Evolutionary conservation across 139 green algal species (phyloP).

Genomic region (Tetradesmus obliquus): DNA sequence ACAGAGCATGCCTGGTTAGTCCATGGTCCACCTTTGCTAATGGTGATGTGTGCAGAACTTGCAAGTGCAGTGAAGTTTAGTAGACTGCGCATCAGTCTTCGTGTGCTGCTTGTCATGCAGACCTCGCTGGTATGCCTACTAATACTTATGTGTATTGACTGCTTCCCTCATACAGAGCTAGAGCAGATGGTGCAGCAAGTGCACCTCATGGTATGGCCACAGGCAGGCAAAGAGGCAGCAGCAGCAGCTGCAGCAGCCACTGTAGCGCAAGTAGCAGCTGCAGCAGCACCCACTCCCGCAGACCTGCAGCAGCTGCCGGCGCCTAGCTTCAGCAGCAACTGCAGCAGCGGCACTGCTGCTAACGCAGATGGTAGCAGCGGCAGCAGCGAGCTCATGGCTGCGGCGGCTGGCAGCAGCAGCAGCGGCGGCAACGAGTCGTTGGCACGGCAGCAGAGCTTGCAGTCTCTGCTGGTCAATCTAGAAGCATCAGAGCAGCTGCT

Average conservation of each 20-base stretch:
- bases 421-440: not conserved
- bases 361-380: not conserved
- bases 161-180: not conserved
- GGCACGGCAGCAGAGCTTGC: not conserved
- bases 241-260: not conserved
- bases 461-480: not conserved
- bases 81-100: no score
- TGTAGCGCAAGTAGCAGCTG: not conserved
- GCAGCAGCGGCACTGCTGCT: not conserved
- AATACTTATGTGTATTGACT: not conserved
- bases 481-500: not conserved
- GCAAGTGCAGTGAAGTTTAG: no score
- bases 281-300: not conserved
- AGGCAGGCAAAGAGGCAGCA: not conserved
- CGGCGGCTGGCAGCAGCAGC: not conserved
- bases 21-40: no score
- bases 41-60: no score
- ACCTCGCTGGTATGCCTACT: not conserved
- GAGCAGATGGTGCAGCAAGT: not conserved
- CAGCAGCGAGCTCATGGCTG: not conserved
- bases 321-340: not conserved
- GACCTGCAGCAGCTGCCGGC: not conserved
- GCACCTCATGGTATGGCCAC: not conserved
- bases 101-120: no score
- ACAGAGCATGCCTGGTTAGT: no score